Conservation (phyloP, 306 rosid genomes). For the Vigna hirtella region DNA sequence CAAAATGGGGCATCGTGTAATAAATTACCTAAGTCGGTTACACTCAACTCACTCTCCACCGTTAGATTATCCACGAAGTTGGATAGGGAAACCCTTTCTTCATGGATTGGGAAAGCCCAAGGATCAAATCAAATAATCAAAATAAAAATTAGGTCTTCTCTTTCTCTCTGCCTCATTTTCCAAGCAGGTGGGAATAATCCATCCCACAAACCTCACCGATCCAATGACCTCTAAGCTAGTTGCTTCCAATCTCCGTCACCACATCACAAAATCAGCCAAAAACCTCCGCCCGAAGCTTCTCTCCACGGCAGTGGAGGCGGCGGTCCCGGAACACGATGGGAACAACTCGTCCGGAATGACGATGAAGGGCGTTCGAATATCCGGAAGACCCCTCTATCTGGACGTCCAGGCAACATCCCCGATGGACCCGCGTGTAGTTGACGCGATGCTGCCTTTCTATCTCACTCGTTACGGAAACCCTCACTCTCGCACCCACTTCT, state of each 20-base stretch:
- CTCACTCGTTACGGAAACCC: constrained; percentile 82
- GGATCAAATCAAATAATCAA: background rate
- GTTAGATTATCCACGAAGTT: background rate
- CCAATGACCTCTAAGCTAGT: constrained; percentile 70
- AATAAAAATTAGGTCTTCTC: background rate
- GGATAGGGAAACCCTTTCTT: background rate
- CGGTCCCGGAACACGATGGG: constrained; percentile 47
- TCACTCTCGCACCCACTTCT: constrained; percentile 89
- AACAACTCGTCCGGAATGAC: constrained; percentile 60
- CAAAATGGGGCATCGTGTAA: constrained; percentile 41
- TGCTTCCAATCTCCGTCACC: constrained; percentile 60
- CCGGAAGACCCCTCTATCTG: constrained; percentile 84
- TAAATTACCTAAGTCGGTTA: constrained; percentile 38
- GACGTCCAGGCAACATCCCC: constrained; percentile 93
- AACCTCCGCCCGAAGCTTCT: constrained; percentile 30
- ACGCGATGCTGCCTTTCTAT: constrained; percentile 85
- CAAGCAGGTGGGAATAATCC: constrained; percentile 1
- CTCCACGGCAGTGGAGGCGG: constrained; percentile 35
- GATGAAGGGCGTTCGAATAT: constrained; percentile 82
- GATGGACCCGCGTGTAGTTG: constrained; percentile 92
- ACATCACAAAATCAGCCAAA: constrained; percentile 29
- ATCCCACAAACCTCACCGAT: constrained; percentile 12
- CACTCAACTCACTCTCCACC: constrained; percentile 5
- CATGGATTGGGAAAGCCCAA: background rate
- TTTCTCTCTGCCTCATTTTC: background rate